Evolutionary conservation across 345 rosid genomes (phyloP).

Genomic region (Brassica nigra): DNA sequence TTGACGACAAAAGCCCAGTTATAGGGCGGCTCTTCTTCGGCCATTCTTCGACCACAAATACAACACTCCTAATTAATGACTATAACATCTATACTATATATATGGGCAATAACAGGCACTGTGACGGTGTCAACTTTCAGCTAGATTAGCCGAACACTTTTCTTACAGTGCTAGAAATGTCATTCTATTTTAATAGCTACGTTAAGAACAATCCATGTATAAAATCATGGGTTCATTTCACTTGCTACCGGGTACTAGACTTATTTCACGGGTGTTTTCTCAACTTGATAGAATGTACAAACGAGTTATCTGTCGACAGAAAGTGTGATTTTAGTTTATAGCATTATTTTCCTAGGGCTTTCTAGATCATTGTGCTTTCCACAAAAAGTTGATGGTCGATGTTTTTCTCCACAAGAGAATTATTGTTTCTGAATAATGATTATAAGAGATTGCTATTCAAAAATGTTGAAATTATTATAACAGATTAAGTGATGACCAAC

Average conservation of each 20-base stretch:
- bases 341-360: not conserved
- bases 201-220: too few relatives aligned
- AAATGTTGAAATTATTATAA: too few relatives aligned
- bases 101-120: not conserved
- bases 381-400: too few relatives aligned
- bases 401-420: not conserved
- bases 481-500: not conserved
- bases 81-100: not conserved
- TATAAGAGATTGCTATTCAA: too few relatives aligned
- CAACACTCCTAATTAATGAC: not conserved
- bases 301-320: not conserved
- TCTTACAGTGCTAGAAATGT: not conserved
- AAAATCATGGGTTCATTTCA: too few relatives aligned
- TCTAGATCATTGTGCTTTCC: not conserved
- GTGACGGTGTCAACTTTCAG: constrained; percentile 31
- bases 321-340: not conserved
- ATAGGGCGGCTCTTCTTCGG: constrained; percentile 27
- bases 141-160: constrained; percentile 15
- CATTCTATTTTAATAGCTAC: not conserved
- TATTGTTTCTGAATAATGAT: not conserved
- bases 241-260: not conserved
- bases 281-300: too few relatives aligned
- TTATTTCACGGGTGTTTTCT: too few relatives aligned
- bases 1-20: constrained; percentile 37
- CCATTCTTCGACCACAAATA: constrained; percentile 25